Conservation (phyloP, 495 filamentous ascomycete genomes). For the Penicillium ochrochloron region DNA sequence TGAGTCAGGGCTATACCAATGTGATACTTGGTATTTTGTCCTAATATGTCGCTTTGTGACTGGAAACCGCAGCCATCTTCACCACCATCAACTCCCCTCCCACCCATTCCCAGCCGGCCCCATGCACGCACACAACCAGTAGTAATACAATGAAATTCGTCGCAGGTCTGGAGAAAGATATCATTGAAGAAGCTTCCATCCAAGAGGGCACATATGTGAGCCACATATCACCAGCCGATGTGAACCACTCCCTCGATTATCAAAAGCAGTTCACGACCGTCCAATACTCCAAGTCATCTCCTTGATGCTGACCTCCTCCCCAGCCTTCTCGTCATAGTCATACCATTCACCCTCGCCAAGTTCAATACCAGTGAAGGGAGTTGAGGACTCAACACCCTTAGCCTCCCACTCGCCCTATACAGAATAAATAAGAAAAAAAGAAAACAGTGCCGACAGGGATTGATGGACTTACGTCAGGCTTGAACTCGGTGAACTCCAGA, state of each 20-base stretch:
- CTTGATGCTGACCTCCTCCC: constrained; percentile 87
- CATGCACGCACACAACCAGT: constrained; percentile 8
- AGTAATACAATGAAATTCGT: constrained; percentile 23
- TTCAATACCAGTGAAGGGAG: constrained; percentile 80
- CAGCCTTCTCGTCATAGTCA: constrained; percentile 82
- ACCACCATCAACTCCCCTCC: not conserved
- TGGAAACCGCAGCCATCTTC: not conserved
- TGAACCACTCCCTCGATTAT: not conserved
- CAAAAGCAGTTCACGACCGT: constrained; percentile 28
- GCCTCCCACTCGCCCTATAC: constrained; percentile 84
- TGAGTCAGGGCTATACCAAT: not conserved
- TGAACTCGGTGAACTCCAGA: constrained; percentile 89
- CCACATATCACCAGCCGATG: not conserved
- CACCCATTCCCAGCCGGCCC: not conserved
- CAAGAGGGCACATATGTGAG: not conserved
- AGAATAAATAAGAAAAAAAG: constrained; percentile 2
- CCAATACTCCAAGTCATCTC: constrained; percentile 87
- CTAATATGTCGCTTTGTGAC: not conserved
- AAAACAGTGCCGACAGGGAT: not conserved
- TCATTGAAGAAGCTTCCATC: constrained; percentile 21
- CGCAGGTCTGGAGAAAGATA: constrained; percentile 1
- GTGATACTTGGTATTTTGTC: not conserved
- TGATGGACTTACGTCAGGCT: constrained; percentile 68
- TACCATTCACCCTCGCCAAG: constrained; percentile 88
- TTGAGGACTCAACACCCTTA: constrained; percentile 76